Evolutionary conservation across 345 rosid species (phyloP), one percentile per base, ranked within the genome.

Genomic region (Eucalyptus marginata): DNA sequence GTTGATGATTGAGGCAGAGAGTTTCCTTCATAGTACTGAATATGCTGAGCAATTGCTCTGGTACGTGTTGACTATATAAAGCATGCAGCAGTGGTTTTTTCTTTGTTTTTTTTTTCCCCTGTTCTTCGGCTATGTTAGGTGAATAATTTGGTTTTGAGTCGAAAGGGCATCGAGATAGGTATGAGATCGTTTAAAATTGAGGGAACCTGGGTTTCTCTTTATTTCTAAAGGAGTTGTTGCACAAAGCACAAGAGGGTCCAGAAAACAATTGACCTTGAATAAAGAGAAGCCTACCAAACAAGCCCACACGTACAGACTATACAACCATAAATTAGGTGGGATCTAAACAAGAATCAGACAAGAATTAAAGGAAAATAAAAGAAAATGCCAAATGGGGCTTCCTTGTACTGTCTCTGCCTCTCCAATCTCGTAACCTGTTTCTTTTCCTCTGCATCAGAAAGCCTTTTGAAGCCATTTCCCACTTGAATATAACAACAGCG

Each of bases 401-500:
- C 88, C 58, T n/a, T n/a, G 84, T 20, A 71, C 83, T 40, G 6
- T 40, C 83, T 76, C 84, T 76, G 29, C 43, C 84, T 76, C 84
- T 76, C 84, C 84, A 40, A 40, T 76, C 84, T 76, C 47, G 29
- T 40, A 40, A 5, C 84, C 84, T 76, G 84, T 76, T 76, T 76
- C 84, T 76, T 76, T 76, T 40, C 29, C 47, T 76, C 47, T 11
- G 9, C 6, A 3, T 76, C 83, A 40, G 83, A 36, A 40, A 20
- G 83, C 83, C 43, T 44, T 40, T 20, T 10, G 83, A 36, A 76
- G 83, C 83, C 83, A 40, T 76, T 76, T 76, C 47, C 47, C 84
- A 76, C 84, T 20, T 10, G 84, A 76, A 40, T 10, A 93, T 79
- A 87, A 88, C 3, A 90, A 86, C 49, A 95, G 88, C 87, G 91